Evolutionary conservation across 2,329 filamentous ascomycete genomes (phyloP), one percentile per base, ranked within the genome.

Genomic region (Penicillium polonicum): DNA sequence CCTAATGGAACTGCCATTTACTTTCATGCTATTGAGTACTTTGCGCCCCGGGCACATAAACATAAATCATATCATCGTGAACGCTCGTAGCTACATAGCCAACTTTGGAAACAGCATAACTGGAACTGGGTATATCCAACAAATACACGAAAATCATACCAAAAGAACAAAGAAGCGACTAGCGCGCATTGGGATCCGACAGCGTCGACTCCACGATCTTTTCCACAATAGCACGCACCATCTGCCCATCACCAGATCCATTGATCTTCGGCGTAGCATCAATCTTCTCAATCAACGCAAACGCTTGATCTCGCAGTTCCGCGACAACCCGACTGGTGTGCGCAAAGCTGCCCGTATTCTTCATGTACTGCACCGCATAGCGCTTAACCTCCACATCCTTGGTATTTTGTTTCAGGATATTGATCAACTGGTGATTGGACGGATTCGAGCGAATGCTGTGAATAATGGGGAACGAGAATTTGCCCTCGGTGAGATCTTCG

Each of bases 401-500:
- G 1, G 92, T 92, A 77, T 92, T 93, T 75, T 97, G 92, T 76
- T 91, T 91, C 42, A 97, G 81, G 55, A 97, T 97, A 71, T 94
- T 96, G 74, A 97, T 84, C 55, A 99, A 83, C 69, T 95, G 19
- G 85, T 90, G 71, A 55, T 78, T 79, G 4, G 67, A 67, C 2
- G 76, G 76, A 71, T 92, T 85, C 59, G 88, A 78, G 61, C 74
- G 89, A 66, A 97, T 95, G 73, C 89, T 89, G 78, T 97, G 93
- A 68, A 97, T 96, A 68, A 97, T 88, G 41, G 92, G 92, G 73
- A 97, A 97, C 27, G 89, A 93, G 79, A 97, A 97, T 81, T 97
- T 97, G 62, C 93, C 93, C 78, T 97, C 94, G 1, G 92, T 97
- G 67, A 97, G 78, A 76, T 97, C 94, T 79, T 97, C 93, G 75